phyloP scores from a whole-genome alignment of 306 rosid genomes.

The Pterocarpus macrocarpus region DNA sequence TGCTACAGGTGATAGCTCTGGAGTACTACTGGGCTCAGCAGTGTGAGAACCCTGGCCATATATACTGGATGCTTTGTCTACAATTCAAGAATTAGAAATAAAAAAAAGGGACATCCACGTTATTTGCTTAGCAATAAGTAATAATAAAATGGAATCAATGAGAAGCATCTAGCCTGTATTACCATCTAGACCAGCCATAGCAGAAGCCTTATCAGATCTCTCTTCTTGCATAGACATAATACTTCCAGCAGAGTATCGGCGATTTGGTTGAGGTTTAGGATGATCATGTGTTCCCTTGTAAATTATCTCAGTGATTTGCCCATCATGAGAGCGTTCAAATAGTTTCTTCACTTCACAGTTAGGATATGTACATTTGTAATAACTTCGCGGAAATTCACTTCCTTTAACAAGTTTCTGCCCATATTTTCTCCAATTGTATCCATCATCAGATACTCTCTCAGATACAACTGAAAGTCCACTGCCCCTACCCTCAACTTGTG shows the following conservation, averaged over 20 bases:
- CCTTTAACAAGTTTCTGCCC: conserved; percentile 99
- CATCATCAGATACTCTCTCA: conserved; percentile 84
- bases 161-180: conserved; percentile 45
- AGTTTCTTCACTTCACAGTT: conserved; percentile 98
- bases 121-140: conserved; percentile 16
- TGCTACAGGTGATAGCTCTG: conserved; percentile 68
- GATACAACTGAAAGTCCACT: conserved; percentile 64
- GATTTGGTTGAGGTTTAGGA: conserved; percentile 96
- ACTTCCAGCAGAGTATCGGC: conserved; percentile 77
- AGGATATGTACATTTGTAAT: conserved; percentile 98
- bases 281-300: conserved; percentile 99
- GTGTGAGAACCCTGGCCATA: conserved; percentile 67
- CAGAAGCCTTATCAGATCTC: conserved; percentile 75
- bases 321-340: conserved; percentile 96
- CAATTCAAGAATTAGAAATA: conserved; percentile 44
- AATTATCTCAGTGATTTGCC: conserved; percentile 93
- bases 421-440: conserved; percentile 98
- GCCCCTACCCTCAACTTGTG: conserved; percentile 70
- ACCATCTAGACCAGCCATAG: conserved; percentile 80
- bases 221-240: conserved; percentile 75
- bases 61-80: conserved; percentile 66
- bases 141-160: conserved; percentile 23
- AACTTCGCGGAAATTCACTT: conserved; percentile 98
- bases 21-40: conserved; percentile 73
- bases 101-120: conserved; percentile 27